These are phyloP conservation scores for Earliella scabrosa DNA, from an alignment of 1,284 basidiomycete genomes.

Conservation along the genomic window DNA sequence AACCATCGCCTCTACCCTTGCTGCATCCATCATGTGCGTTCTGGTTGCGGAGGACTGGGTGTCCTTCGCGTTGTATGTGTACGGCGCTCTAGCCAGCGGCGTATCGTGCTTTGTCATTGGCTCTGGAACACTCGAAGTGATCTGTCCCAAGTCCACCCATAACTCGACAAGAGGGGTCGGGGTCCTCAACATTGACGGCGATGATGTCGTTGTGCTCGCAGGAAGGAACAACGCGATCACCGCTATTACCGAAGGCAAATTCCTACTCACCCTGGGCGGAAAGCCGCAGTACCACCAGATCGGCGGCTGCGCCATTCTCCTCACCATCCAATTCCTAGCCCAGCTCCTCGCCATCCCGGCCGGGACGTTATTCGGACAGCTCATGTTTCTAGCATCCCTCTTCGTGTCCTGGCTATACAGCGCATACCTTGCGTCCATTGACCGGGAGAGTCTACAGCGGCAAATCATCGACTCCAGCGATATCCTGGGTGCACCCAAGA, in stretches of 20 bases:
- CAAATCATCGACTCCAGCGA: constrained; percentile 6
- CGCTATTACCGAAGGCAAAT: constrained; percentile 15
- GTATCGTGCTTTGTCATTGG: constrained; percentile 15
- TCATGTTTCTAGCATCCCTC: constrained; percentile 22
- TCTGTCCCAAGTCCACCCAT: constrained; percentile 4
- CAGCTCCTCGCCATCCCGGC: constrained; percentile 23
- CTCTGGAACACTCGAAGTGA: constrained; percentile 8
- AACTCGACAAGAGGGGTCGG: constrained; percentile 13
- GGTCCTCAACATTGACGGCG: constrained; percentile 1
- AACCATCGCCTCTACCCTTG: constrained; percentile 12
- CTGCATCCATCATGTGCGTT: constrained; percentile 3
- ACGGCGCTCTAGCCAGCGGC: not conserved
- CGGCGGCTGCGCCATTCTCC: constrained; percentile 14
- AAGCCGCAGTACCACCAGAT: constrained; percentile 16
- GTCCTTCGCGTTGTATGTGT: constrained; percentile 17
- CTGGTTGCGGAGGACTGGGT: constrained; percentile 13
- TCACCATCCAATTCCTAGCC: constrained; percentile 18
- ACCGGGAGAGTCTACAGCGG: constrained; percentile 18
- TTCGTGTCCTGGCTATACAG: constrained; percentile 24
- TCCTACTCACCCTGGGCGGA: constrained; percentile 9
- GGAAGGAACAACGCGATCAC: constrained; percentile 13
- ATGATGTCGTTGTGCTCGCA: constrained; percentile 10
- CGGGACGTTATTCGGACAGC: constrained; percentile 20
- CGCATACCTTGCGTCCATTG: constrained; percentile 16
- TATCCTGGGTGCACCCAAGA: not conserved